Evolutionary conservation across 306 rosid genomes (phyloP), one percentile per base, ranked within the genome.

Genomic region (Prunus mongolica): DNA sequence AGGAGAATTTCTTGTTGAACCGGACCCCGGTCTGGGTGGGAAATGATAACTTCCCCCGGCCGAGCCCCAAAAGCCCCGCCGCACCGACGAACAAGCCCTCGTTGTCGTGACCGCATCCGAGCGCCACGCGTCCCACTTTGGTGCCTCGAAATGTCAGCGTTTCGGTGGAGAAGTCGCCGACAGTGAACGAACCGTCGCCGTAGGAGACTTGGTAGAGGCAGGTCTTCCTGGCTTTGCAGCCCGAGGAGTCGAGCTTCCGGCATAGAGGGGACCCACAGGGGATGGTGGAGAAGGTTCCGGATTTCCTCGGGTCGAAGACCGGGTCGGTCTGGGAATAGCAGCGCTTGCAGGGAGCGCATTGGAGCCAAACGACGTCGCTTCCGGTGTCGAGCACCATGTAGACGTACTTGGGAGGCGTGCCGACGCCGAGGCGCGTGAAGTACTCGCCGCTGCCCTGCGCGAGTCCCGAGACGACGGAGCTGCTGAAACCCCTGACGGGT

Each of bases 301-400:
- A 95, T 61, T 90, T 95, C 0, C 20, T 18, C 8, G 98, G 98
- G 72, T 95, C 83, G 68, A 92, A 95, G 3, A 92, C 76, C 1
- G 93, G 98, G 79, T 92, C 98, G 66, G 90, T 24, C 54, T 95
- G 93, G 5, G 95, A 3, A 78, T 95, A 95, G 86, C 98, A 95
- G 38, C 81, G 89, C 19, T 79, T 83, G 61, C 98, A 95, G 0
- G 97, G 98, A 7, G 96, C 88, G 16, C 98, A 92, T 75, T 95
- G 97, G 46, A 95, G 83, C 98, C 97, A 92, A 51, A 95, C 93
- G 61, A 95, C 77, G 86, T 95, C 98, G 66, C 97, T 90, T 51
- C 98, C 97, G 1, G 97, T 95, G 71, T 95, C 98, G 6, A 95
- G 74, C 6, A 95, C 97, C 97, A 95, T 87, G 85, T 84, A 95